Evolutionary conservation across 2,329 filamentous ascomycete species (phyloP), one percentile per base, ranked within the genome.

Genomic region (Epichloe bromicola): DNA sequence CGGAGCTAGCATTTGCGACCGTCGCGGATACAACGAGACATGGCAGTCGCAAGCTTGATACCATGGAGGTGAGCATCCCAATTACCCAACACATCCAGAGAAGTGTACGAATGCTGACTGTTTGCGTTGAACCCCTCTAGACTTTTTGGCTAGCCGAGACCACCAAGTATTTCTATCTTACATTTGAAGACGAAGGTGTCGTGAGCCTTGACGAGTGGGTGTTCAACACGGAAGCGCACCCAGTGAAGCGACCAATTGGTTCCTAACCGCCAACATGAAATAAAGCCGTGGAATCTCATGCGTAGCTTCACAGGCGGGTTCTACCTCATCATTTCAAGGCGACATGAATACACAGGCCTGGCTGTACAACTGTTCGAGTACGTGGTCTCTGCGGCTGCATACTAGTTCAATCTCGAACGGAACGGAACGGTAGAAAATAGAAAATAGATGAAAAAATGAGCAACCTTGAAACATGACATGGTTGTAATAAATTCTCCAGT

Each of bases 111-210:
- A 19, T 46, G 45, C 51, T 51, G 19, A 49, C 14, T 26, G 5
- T 8, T 26, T 42, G 4, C 42, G 8, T 30, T 10, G 8, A 10
- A 4, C 3, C 26, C 26, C 14, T 14, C 19, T 46, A 74, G 70
- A 75, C 73, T 50, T 88, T 87, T 61, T 89, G 85, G 82, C 71
- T 86, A 58, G 81, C 81, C 3, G 85, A 89, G 70, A 89, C 84
- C 40, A 66, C 87, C 57, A 90, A 88, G 66, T 88, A 88, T 59
- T 88, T 88, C 54, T 89, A 84, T 58, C 67, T 88, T 51, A 75
- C 86, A 17, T 89, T 86, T 57, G 79, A 78, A 45, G 77, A 85
- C 50, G 76, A 80, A 3, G 70, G 74, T 12, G 61, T 80, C 20
- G 70, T 86, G 33, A 84, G 75, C 64, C 66, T 89, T 59, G 85